Conservation (phyloP, 2,329 filamentous ascomycete genomes). For the Arthrobotrys entomopaga region DNA sequence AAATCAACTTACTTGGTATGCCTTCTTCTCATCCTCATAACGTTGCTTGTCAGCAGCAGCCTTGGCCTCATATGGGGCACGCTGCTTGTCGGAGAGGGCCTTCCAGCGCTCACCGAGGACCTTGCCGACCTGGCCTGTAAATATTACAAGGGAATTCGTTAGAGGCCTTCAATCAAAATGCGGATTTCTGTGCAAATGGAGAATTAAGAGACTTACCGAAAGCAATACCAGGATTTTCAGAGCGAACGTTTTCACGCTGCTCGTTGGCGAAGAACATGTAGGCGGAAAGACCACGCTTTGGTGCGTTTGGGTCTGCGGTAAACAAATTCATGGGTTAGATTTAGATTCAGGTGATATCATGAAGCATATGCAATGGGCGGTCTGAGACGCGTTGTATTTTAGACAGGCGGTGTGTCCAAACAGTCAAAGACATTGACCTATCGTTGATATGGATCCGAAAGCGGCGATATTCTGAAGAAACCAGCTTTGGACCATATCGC, state of each 20-base stretch:
- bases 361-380: constrained; percentile 5
- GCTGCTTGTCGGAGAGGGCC: constrained; percentile 91
- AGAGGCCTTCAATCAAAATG: constrained; percentile 4
- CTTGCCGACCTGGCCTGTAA: constrained; percentile 87
- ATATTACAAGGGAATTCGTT: constrained; percentile 60
- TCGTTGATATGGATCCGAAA: no score
- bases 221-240: constrained; percentile 96
- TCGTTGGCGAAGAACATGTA: constrained; percentile 99
- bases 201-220: constrained; percentile 77
- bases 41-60: constrained; percentile 98
- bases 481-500: no score
- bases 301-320: constrained; percentile 85
- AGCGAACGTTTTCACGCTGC: constrained; percentile 96
- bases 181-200: constrained; percentile 1
- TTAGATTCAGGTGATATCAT: constrained; percentile 18
- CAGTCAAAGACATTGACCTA: background rate
- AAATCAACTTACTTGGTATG: constrained; percentile 79
- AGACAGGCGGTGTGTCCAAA: background rate
- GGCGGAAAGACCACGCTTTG: constrained; percentile 98
- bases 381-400: constrained; percentile 33
- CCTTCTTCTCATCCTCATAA: constrained; percentile 97
- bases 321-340: constrained; percentile 10
- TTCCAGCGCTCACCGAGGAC: constrained; percentile 99
- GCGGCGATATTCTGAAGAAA: no score
- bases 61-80: constrained; percentile 94